Evolutionary conservation across 2,329 filamentous ascomycete genomes (phyloP).

Genomic region (Hirsutella minnesotensis): DNA sequence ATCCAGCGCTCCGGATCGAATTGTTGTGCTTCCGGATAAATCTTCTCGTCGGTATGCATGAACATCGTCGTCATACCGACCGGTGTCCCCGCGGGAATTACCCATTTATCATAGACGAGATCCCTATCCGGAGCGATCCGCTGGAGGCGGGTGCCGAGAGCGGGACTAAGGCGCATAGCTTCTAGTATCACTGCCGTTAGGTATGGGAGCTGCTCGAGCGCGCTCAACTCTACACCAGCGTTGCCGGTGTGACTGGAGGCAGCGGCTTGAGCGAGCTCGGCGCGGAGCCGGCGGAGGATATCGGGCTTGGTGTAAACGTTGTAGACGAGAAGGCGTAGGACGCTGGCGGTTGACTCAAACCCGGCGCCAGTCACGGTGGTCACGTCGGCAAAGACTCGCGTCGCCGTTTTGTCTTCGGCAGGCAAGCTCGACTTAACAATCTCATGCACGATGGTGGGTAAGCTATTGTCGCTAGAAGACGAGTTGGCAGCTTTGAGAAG

Average conservation of each 20-base stretch:
- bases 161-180: constrained; percentile 26
- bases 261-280: constrained; percentile 16
- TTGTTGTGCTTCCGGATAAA: constrained; percentile 11
- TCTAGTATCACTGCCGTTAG: constrained; percentile 25
- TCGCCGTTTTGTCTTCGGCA: constrained; percentile 17
- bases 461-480: background rate
- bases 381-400: constrained; percentile 18
- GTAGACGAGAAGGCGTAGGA: no score
- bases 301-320: constrained; percentile 17
- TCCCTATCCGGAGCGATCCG: constrained; percentile 14
- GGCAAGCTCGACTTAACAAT: constrained; percentile 18
- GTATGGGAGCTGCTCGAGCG: constrained; percentile 22
- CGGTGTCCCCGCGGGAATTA: constrained; percentile 17
- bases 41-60: constrained; percentile 11
- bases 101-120: constrained; percentile 15
- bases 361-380: constrained; percentile 19
- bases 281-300: constrained; percentile 15
- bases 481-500: no score
- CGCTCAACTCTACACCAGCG: constrained; percentile 8
- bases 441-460: constrained; percentile 15
- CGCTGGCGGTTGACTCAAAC: constrained; percentile 16
- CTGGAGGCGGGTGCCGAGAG: constrained; percentile 14
- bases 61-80: constrained; percentile 23
- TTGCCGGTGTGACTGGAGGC: background rate
- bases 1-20: constrained; percentile 18